Conservation (phyloP, 2,329 filamentous ascomycete genomes). For the Pseudogymnoascus verrucosus region DNA sequence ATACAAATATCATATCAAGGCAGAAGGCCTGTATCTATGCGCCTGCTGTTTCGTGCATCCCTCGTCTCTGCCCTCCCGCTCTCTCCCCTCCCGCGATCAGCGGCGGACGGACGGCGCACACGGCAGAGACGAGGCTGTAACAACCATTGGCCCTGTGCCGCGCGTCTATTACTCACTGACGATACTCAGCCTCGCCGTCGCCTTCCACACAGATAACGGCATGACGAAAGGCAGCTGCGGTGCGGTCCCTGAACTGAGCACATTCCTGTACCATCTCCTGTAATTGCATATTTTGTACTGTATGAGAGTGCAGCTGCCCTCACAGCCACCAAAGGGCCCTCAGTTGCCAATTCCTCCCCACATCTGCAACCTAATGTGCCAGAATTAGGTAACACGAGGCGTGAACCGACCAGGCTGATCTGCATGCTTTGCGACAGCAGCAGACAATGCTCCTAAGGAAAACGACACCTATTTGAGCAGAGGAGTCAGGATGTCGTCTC, state of each 20-base stretch:
- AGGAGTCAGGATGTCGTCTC: conserved; percentile 39
- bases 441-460: not conserved
- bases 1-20: not conserved
- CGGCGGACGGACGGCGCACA: not conserved
- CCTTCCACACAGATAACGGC: conserved; percentile 1
- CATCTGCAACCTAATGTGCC: not conserved
- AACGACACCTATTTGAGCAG: conserved; percentile 1
- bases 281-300: not conserved
- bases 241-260: not conserved
- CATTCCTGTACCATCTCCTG: not conserved
- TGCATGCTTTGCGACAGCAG: not conserved
- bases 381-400: conserved; percentile 4
- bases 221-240: conserved; percentile 4
- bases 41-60: not conserved
- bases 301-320: not conserved
- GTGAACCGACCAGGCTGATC: not conserved
- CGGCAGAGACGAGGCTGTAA: conserved; percentile 1
- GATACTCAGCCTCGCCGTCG: conserved; percentile 2
- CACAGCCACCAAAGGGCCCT: not conserved
- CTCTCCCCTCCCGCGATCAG: not conserved
- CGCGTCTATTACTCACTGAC: conserved; percentile 3
- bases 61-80: not conserved
- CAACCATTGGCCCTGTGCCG: conserved; percentile 4
- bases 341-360: not conserved
- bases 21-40: too few relatives aligned